Base-by-base conservation (phyloP, 768 basidiomycete species). In the Lactarius trivialis region DNA sequence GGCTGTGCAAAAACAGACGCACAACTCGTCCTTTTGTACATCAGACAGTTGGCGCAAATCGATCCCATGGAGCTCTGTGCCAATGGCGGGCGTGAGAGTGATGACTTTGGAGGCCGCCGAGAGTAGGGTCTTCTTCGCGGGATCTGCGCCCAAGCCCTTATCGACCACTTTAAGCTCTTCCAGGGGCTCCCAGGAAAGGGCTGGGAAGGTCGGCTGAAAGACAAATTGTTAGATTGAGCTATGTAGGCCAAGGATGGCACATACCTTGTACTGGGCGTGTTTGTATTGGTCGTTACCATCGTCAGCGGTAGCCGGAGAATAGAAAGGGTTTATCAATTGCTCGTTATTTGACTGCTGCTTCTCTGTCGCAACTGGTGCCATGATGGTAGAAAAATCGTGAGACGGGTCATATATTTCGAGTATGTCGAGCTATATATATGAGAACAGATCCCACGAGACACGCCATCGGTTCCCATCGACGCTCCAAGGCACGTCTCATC, bases 21-120 rank as follows among this genome's bases (percentile, higher is more conserved):
- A 89, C 88, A 91, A 77, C 68, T 92, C 90, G 69, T 92, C 88
- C 74, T 89, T 91, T 72, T 92, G 89, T 32, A 74, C 61, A 60
- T 80, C 76, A 2, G 84, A 78, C 9, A 91, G 76, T 68, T 88
- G 83, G 60, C 85, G 78, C 28, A 93, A 78, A 73, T 93, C 89
- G 64, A 92, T 75, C 7, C 89, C 90, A 5, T 74, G 70, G 52
- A 92, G 75, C 70, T 92, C 90, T 32, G 88, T 89, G 19, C 89
- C 91, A 66, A 92, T 86, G 39, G 79, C 76, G 2, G 86, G 87
- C 0, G 87, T 88, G 51, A 91, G 74, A 67, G 89, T 78, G 63
- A 77, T 81, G 55, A 91, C 82, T 70, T 85, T 88, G 60, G 76
- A 76, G 12, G 85, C 89, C 21, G 85, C 88, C 55, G 76, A 70